Base-by-base conservation (phyloP, 805 yeast species). In the Zygoascus tannicola region DNA sequence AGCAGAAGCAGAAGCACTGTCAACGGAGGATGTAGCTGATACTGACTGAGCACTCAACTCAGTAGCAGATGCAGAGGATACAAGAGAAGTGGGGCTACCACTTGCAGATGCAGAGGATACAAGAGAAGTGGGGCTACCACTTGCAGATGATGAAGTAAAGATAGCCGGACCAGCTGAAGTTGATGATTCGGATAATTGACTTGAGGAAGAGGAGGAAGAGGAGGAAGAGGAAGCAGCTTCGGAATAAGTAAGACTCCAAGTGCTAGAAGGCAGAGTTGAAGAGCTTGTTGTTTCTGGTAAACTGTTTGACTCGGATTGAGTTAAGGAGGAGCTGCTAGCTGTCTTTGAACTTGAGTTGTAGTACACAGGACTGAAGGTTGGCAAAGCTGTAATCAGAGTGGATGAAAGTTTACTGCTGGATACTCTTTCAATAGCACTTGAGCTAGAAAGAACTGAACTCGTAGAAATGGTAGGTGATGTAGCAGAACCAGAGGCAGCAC, bases 81-180 rank as follows among this genome's bases (percentile, higher is more conserved):
- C 5, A 14, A 35, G 16, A 35, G 23, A 16, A 19, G 39, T 21
- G 26, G 26, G 15, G 21, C 22, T 26, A 26, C 12, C 30, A 26
- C 30, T 26, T 26, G 30, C 30, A 8, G 30, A 22, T 35, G 39
- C 22, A 35, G 39, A 20, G 8, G 36, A 33, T 15, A 35, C 39
- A 15, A 14, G 22, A 16, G 39, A 20, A 14, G 39, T 18, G 7
- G 36, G 36, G 30, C 7, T 26, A 26, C 30, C 12, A 8, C 10
- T 7, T 8, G 30, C 12, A 26, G 30, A 26, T 7, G 30, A 8
- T 8, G 12, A 7, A 26, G 30, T 26, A 8, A 26, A 8, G 30
- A 8, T 26, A 12, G 30, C 30, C 10, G 30, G 7, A 26, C 30
- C 10, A 26, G 12, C 30, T 26, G 30, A 26, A 26, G 12, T 12